Conservation (phyloP, 495 filamentous ascomycete genomes). For the Evansstolkia leycettana region DNA sequence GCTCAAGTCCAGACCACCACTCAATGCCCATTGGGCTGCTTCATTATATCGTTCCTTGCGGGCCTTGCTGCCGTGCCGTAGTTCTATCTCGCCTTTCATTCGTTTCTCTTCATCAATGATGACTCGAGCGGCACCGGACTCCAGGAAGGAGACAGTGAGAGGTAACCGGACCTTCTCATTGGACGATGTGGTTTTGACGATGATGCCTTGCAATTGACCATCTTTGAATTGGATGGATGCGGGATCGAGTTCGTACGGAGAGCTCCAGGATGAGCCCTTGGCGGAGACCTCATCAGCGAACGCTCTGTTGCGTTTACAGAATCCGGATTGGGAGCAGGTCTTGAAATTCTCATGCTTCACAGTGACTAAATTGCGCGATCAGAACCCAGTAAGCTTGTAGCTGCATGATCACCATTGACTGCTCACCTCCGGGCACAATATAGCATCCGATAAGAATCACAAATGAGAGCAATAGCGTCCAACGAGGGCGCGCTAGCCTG, state of each 20-base stretch:
- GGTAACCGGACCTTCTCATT: slow-evolving; percentile 63
- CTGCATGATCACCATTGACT: not conserved
- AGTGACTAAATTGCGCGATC: slow-evolving; percentile 36
- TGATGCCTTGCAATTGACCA: slow-evolving; percentile 63
- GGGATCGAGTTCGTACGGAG: slow-evolving; percentile 68
- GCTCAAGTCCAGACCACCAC: slow-evolving; percentile 62
- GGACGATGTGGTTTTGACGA: slow-evolving; percentile 62
- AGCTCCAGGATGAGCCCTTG: slow-evolving; percentile 53
- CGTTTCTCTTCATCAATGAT: slow-evolving; percentile 83
- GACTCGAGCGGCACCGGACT: slow-evolving; percentile 78
- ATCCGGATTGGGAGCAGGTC: slow-evolving; percentile 85
- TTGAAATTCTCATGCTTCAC: slow-evolving; percentile 98
- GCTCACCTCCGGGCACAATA: slow-evolving; percentile 27
- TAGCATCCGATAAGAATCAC: slow-evolving; percentile 27
- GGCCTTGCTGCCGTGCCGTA: slow-evolving; percentile 71
- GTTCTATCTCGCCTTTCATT: slow-evolving; percentile 75
- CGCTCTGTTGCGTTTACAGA: slow-evolving; percentile 87
- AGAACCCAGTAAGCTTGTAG: slow-evolving; percentile 1
- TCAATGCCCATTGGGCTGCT: slow-evolving; percentile 72
- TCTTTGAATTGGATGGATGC: slow-evolving; percentile 62
- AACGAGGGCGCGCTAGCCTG: slow-evolving; percentile 39
- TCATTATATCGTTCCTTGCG: slow-evolving; percentile 93
- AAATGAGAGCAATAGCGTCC: slow-evolving; percentile 38
- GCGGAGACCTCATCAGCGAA: slow-evolving; percentile 66
- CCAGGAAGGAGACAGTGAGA: slow-evolving; percentile 72